Percentiles rank a stretch among this genome's conserved stretches.
Conservation (phyloP, 1,284 basidiomycete species). For the Moesziomyces sp. region DNA sequence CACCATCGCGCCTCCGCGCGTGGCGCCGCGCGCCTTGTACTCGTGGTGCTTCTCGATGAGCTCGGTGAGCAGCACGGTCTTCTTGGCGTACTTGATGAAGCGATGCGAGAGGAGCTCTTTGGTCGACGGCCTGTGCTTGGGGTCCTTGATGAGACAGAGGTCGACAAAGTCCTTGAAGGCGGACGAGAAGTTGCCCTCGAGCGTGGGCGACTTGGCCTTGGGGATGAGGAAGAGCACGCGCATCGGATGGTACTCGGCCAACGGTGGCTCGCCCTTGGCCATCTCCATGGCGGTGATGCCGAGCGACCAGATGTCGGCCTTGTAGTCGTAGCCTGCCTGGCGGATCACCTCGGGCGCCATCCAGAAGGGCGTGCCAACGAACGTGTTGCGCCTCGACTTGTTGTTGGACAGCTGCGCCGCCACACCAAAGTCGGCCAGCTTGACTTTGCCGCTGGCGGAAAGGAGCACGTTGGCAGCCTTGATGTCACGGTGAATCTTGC, state of each 20-base stretch:
- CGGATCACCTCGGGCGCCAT: slow-evolving; percentile 98
- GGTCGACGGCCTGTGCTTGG: slow-evolving; percentile 85
- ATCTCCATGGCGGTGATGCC: slow-evolving; percentile 70
- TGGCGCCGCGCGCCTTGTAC: slow-evolving; percentile 61
- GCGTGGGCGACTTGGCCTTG: slow-evolving; percentile 81
- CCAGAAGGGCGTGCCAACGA: slow-evolving; percentile 93
- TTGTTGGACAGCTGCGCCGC: slow-evolving; percentile 84
- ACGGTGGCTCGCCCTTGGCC: slow-evolving; percentile 70
- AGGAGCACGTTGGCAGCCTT: slow-evolving; percentile 97
- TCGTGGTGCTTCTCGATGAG: slow-evolving; percentile 76
- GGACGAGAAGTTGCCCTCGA: slow-evolving; percentile 84
- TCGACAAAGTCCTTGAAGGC: slow-evolving; percentile 93
- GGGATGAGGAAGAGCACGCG: slow-evolving; percentile 70
- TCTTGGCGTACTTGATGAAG: slow-evolving; percentile 83
- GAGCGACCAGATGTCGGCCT: slow-evolving; percentile 70
- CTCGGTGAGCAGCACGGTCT: slow-evolving; percentile 83
- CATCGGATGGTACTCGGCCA: slow-evolving; percentile 71
- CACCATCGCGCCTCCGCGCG: slow-evolving; percentile 47
- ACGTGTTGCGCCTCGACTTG: slow-evolving; percentile 87
- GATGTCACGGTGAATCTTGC: slow-evolving; percentile 97
- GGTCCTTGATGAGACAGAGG: slow-evolving; percentile 91
- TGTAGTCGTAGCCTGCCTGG: slow-evolving; percentile 79
- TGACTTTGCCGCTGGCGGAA: slow-evolving; percentile 89
- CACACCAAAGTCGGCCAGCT: slow-evolving; percentile 96
- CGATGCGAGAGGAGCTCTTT: slow-evolving; percentile 90